Evolutionary conservation across 2,329 filamentous ascomycete genomes (phyloP), one percentile per base, ranked within the genome.

Genomic region (Cercospora canescens): DNA sequence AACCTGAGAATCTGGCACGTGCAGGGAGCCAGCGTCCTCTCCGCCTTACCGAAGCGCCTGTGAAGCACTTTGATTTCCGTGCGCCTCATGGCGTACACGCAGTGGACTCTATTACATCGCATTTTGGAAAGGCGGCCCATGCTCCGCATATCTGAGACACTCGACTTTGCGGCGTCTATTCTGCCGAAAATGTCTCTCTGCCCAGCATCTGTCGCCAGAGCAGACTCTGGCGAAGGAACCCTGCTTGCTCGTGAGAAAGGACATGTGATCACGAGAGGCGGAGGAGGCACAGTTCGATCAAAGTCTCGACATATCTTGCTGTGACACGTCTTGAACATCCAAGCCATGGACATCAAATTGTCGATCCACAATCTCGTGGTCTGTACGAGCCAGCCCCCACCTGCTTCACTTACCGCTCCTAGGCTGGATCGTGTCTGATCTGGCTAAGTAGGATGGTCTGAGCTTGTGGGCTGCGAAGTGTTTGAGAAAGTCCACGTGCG

Each of bases 71-170:
- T 61, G 9, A 52, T 61, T 34, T 52, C 30, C 8, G 55, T 45
- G 26, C 50, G 14, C 35, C 60, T 60, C 21, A 54, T 60, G 54
- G 61, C 64, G 59, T 56, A 45, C 64, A 56, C 54, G 52, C 64
- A 63, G 80, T 21, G 41, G 48, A 61, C 45, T 37, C 18, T 12
- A 34, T n/a, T 24, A 56, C 32, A 56, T 21, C 32, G 52, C 52
- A 56, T n/a, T 26, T 35, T 56, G 52, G 52, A 16, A 56, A 56
- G 14, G 52, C 52, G 52, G 52, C n/a, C 30, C 52, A 56, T 56
- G 52, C 52, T 56, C 52, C 52, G 52, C 52, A 34, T 35, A 34
- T 56, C 16, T 56, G 16, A 35, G 52, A 34, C 52, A 35, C 6
- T 56, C 52, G 52, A 56, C 32, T 34, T 21, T 11, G 18, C 28